Evolutionary conservation across 805 yeast species (phyloP).

Genomic region (Brettanomyces naardenensis): DNA sequence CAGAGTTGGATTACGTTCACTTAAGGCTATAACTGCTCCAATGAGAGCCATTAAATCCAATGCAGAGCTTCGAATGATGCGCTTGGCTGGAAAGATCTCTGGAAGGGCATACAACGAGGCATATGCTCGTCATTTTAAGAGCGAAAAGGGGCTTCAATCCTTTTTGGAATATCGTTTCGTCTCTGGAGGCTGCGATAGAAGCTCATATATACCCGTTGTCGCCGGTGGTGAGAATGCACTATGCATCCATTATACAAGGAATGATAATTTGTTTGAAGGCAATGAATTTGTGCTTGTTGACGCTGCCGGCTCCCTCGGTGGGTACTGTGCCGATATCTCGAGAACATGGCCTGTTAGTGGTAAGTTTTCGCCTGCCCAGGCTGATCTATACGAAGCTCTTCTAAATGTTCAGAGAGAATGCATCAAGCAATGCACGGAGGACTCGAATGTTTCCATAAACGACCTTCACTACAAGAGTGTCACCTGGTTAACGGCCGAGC

Average conservation of each 20-base stretch:
- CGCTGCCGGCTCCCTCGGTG: conserved; percentile 91
- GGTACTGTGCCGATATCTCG: conserved; percentile 92
- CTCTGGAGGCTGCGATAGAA: conserved; percentile 79
- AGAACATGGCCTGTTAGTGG: conserved; percentile 93
- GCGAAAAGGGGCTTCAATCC: conserved; percentile 75
- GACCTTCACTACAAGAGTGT: conserved; percentile 73
- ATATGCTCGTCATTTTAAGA: conserved; percentile 52
- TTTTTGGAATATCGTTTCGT: conserved; percentile 77
- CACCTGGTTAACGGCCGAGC: conserved; percentile 47
- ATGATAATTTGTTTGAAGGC: conserved; percentile 69
- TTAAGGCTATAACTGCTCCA: conserved; percentile 34
- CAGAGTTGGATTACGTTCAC: conserved; percentile 28
- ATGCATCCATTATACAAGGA: conserved; percentile 89
- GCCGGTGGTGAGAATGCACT: conserved; percentile 90
- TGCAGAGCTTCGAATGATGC: conserved; percentile 71
- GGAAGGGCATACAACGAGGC: conserved; percentile 82
- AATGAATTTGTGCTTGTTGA: conserved; percentile 83
- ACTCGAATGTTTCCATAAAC: conserved; percentile 46
- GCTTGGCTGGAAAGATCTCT: conserved; percentile 75
- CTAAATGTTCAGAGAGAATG: conserved; percentile 74
- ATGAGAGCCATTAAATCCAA: conserved; percentile 67
- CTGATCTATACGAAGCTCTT: conserved; percentile 83
- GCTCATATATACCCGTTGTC: conserved; percentile 92
- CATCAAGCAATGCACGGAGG: conserved; percentile 58
- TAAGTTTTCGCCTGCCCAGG: conserved; percentile 66